Evolutionary conservation across 2,329 filamentous ascomycete genomes (phyloP), one percentile per base, ranked within the genome.

Genomic region (Claviceps arundinis): DNA sequence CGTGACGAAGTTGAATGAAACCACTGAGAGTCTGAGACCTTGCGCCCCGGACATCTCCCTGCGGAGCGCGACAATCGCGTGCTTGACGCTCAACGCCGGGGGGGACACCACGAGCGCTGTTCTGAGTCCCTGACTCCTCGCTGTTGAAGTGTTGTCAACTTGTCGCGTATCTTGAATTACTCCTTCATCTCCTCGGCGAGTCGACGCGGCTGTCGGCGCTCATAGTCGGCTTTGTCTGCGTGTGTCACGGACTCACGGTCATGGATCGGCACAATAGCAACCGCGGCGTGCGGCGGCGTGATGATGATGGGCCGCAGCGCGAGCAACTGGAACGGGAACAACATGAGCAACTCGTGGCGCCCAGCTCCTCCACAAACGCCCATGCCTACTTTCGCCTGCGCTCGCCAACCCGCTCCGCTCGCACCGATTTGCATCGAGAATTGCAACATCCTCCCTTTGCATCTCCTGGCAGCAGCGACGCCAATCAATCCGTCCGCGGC

Each of bases 341-440:
- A 14, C 41, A 19, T 16, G 41, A 41, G 40, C 40, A 17, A 17
- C 40, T 14, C 14, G 14, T 24, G 41, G 14, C 41, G 44, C 30
- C 50, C 40, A 50, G 42, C 50, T 42, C 49, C 41, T 26, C 44
- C n/a, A 49, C 51, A 24, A 45, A 22, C n/a, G 44, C 52, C 47
- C 48, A 17, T 38, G 45, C 45, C 54, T 63, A 64, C 64, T 75
- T 76, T 63, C 72, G 65, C 62, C 64, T 76, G 64, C 70, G 73
- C 62, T 77, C 74, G 54, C 73, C 73, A 56, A 71, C 73, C 52
- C 46, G 47, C 50, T 44, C 52, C 50, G 53, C 50, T 47, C 70
- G 71, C 55, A 55, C 68, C 57, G 70, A 73, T 57, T 72, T 68
- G 50, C 64, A 64, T 56, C 42, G 42, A 19, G 42, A 43, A 19